phyloP scores from a whole-genome alignment of 129 eudicot species.

The Pseudognaphalium luteoalbum region DNA sequence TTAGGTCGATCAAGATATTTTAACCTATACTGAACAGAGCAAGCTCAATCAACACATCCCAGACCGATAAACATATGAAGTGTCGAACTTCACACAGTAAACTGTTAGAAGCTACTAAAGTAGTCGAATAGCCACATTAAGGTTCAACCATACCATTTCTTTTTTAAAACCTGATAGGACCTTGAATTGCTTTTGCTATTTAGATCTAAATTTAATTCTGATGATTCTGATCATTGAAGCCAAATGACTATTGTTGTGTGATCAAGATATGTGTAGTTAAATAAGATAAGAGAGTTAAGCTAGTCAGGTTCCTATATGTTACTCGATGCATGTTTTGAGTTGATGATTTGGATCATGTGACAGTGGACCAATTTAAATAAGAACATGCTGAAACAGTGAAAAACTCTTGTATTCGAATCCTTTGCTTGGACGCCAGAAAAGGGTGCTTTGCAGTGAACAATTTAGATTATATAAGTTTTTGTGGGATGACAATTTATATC shows the following conservation, averaged over 20 bases:
- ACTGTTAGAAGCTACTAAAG: not conserved
- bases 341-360: slow-evolving; percentile 30
- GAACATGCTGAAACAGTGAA: slow-evolving; percentile 1
- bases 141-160: too few relatives aligned
- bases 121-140: too few relatives aligned
- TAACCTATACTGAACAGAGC: not conserved
- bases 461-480: not conserved
- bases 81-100: not conserved
- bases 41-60: not conserved
- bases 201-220: too few relatives aligned
- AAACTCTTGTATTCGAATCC: slow-evolving; percentile 8
- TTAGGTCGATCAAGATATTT: not conserved
- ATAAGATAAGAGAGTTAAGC: slow-evolving; percentile 4
- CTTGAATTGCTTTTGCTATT: too few relatives aligned
- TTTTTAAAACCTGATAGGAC: too few relatives aligned
- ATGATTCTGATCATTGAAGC: too few relatives aligned
- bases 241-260: slow-evolving; percentile 18
- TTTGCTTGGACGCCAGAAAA: not conserved
- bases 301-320: not conserved
- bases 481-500: not conserved
- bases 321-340: not conserved
- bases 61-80: not conserved
- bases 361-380: slow-evolving; percentile 24
- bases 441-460: not conserved
- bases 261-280: slow-evolving; percentile 61